phyloP scores from a whole-genome alignment of 805 yeast genomes.

The Sungouiozyma intestinalis region DNA sequence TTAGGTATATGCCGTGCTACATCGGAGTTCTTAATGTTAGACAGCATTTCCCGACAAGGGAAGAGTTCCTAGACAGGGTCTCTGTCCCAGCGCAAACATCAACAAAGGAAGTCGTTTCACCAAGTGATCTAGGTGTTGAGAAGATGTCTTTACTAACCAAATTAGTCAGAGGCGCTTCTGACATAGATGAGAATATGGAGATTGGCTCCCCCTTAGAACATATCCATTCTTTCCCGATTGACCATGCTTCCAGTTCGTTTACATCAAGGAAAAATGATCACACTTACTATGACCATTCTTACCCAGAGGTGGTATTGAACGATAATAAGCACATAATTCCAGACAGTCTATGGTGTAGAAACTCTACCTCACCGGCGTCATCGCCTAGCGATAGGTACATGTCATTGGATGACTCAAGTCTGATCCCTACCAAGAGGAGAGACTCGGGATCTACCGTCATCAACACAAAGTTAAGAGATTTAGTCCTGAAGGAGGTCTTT shows the following conservation, averaged over 20 bases:
- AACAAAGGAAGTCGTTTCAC: not conserved
- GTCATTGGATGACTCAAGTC: slow-evolving; percentile 3
- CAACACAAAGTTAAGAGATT: slow-evolving; percentile 60
- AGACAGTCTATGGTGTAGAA: slow-evolving; percentile 58
- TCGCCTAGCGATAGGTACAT: slow-evolving; percentile 24
- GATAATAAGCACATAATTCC: slow-evolving; percentile 92
- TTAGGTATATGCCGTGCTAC: slow-evolving; percentile 84
- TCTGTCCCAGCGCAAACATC: slow-evolving; percentile 10
- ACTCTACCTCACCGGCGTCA: slow-evolving; percentile 46
- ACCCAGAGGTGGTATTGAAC: slow-evolving; percentile 70
- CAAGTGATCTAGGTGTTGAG: not conserved
- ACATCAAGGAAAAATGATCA: not conserved
- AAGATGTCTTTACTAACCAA: not conserved
- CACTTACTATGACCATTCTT: slow-evolving; percentile 29
- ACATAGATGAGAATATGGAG: not conserved
- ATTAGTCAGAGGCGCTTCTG: not conserved
- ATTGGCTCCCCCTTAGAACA: slow-evolving; percentile 10
- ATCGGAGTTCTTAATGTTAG: slow-evolving; percentile 92
- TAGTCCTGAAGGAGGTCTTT: slow-evolving; percentile 65
- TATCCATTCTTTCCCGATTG: slow-evolving; percentile 13
- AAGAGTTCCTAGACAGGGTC: slow-evolving; percentile 16
- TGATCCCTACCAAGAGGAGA: slow-evolving; percentile 3
- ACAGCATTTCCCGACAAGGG: slow-evolving; percentile 38
- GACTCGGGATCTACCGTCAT: slow-evolving; percentile 46
- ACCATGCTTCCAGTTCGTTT: slow-evolving; percentile 8